A percentile compares a stretch with the other conserved stretches of the same genome.
phyloP scores from a whole-genome alignment of 2,329 filamentous ascomycete species.

The Basipetospora chlamydospora region DNA sequence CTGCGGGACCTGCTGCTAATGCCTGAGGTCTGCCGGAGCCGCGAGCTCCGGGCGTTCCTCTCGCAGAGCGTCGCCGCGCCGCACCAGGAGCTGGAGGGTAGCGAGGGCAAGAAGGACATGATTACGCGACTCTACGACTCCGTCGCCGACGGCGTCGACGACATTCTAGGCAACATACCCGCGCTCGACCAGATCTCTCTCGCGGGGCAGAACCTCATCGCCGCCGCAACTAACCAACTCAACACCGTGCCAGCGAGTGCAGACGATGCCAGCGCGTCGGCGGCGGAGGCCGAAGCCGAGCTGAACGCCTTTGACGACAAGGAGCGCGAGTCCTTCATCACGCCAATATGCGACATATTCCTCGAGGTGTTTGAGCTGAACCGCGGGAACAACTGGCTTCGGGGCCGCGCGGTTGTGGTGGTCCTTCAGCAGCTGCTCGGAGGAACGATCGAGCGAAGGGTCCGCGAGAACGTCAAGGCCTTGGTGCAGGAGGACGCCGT shows the following conservation, averaged over 20 bases:
- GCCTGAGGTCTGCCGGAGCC: constrained; percentile 85
- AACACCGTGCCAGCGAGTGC: constrained; percentile 37
- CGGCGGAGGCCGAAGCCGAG: constrained; percentile 81
- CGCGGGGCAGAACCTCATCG: constrained; percentile 81
- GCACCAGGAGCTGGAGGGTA: constrained; percentile 35
- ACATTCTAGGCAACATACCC: constrained; percentile 89
- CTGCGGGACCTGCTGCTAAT: constrained; percentile 67
- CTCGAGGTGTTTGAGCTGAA: constrained; percentile 92
- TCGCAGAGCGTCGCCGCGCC: constrained; percentile 70
- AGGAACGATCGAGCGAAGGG: constrained; percentile 89
- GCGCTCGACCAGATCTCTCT: constrained; percentile 88
- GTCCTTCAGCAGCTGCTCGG: constrained; percentile 91
- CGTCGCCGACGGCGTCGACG: constrained; percentile 94
- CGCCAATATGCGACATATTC: constrained; percentile 96
- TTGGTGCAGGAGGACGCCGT: constrained; percentile 67
- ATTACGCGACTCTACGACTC: constrained; percentile 93
- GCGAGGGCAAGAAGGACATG: constrained; percentile 60
- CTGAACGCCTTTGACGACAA: constrained; percentile 83
- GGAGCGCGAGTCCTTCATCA: constrained; percentile 88
- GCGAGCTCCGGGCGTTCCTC: constrained; percentile 81
- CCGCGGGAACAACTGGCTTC: constrained; percentile 90
- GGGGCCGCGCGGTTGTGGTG: constrained; percentile 87
- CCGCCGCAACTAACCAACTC: constrained; percentile 54
- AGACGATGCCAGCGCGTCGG: constrained; percentile 32
- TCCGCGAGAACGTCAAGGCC: constrained; percentile 66